Conservation (phyloP, 441 rosid genomes). For the Adansonia madagascariensis region DNA sequence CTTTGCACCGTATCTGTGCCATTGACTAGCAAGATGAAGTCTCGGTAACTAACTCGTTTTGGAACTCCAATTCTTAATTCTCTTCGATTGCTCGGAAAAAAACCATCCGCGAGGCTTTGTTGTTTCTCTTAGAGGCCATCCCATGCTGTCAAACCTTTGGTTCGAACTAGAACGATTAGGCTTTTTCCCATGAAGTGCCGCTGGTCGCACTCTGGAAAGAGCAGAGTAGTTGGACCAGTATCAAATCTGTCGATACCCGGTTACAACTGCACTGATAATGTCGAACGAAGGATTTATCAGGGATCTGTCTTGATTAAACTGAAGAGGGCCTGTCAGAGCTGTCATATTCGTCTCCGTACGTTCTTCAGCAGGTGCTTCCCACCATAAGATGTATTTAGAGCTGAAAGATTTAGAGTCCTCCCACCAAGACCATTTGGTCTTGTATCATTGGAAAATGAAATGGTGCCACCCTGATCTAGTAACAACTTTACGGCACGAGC, state of each 20-base stretch:
- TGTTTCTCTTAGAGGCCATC: conserved; percentile 81
- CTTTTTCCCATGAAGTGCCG: conserved; percentile 57
- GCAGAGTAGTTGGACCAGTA: conserved; percentile 92
- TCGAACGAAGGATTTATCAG: conserved; percentile 67
- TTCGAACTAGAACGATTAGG: conserved; percentile 71
- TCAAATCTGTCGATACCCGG: conserved; percentile 56
- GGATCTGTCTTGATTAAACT: conserved; percentile 61
- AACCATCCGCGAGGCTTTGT: conserved; percentile 90
- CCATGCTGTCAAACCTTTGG: conserved; percentile 58
- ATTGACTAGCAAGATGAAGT: conserved; percentile 56
- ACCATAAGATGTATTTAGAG: conserved; percentile 69
- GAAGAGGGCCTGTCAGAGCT: conserved; percentile 74
- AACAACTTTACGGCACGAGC: conserved; percentile 69
- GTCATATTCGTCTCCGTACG: conserved; percentile 61
- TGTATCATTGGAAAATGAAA: conserved; percentile 70
- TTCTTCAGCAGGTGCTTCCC: conserved; percentile 59
- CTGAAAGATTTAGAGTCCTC: conserved; percentile 65
- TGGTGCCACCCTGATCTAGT: conserved; percentile 59
- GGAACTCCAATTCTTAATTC: conserved; percentile 81
- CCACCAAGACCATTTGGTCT: conserved; percentile 47
- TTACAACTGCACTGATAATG: conserved; percentile 58
- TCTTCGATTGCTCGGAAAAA: conserved; percentile 80
- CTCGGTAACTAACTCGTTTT: conserved; percentile 57
- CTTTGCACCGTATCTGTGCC: conserved; percentile 54
- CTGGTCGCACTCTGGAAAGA: conserved; percentile 68